These are phyloP conservation scores for Naganishia sp. DNA, from an alignment of 1,284 basidiomycete species.

Conservation along the genomic window DNA sequence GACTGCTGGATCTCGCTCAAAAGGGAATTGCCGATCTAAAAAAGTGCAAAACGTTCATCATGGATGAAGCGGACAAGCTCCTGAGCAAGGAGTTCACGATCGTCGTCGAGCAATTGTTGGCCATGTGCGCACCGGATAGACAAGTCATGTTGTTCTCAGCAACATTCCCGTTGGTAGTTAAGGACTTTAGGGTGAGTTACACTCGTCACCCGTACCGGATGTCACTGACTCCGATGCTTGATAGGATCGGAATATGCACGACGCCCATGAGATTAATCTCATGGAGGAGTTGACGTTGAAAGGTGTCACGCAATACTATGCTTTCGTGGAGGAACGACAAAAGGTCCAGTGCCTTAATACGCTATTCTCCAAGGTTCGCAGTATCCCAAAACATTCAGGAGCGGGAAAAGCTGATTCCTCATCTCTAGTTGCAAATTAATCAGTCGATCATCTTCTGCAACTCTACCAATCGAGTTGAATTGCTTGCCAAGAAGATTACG, in stretches of 20 bases:
- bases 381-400: no score
- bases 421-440: conserved; percentile 91
- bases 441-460: conserved; percentile 99
- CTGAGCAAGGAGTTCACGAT: conserved; percentile 97
- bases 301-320: conserved; percentile 99
- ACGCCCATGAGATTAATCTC: conserved; percentile 96
- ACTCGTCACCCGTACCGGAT: conserved; percentile 19
- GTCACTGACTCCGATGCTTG: background rate
- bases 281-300: conserved; percentile 99
- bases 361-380: conserved; percentile 83
- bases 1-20: conserved; percentile 91
- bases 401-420: background rate
- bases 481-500: conserved; percentile 98
- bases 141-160: conserved; percentile 99
- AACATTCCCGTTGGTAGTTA: conserved; percentile 98
- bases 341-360: conserved; percentile 99
- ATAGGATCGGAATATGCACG: conserved; percentile 95
- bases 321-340: conserved; percentile 97
- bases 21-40: conserved; percentile 92
- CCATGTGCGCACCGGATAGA: conserved; percentile 78
- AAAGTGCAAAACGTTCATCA: conserved; percentile 93
- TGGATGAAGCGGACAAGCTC: conserved; percentile 99
- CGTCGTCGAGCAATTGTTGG: conserved; percentile 94
- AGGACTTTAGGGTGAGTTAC: conserved; percentile 85
- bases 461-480: conserved; percentile 98